Percentiles rank a stretch among this genome's conserved stretches.
These are phyloP conservation scores for Tricholoma furcatifolium DNA, from an alignment of 768 basidiomycete genomes.

Conservation along the genomic window DNA sequence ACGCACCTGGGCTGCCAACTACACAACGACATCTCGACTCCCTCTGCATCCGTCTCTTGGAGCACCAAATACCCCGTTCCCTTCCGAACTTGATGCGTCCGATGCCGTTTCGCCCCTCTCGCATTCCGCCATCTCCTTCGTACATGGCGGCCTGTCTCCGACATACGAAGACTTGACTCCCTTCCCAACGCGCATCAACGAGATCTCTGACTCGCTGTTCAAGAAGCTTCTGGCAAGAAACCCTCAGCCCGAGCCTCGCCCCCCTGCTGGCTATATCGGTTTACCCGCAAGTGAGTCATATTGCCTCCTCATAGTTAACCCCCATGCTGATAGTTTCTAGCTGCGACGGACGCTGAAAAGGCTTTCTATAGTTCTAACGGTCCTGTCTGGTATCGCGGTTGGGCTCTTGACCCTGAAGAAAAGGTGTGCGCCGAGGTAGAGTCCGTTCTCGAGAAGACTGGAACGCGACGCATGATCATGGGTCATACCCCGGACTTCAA, in stretches of 20 bases:
- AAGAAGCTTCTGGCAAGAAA: constrained; percentile 61
- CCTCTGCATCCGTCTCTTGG: constrained; percentile 75
- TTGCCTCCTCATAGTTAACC: neutral
- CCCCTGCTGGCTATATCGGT: constrained; percentile 72
- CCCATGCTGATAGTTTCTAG: constrained; percentile 25
- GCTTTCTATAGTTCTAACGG: constrained; percentile 76
- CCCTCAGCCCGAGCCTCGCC: constrained; percentile 72
- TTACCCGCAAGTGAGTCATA: constrained; percentile 50
- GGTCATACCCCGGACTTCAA: constrained; percentile 94
- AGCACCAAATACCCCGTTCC: constrained; percentile 62
- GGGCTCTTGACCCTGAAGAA: constrained; percentile 75
- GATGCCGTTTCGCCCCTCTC: constrained; percentile 51
- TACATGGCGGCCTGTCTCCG: constrained; percentile 88
- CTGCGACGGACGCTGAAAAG: constrained; percentile 63
- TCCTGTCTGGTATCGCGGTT: constrained; percentile 93
- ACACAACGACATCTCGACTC: constrained; percentile 76
- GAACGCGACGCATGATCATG: constrained; percentile 89
- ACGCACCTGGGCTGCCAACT: constrained; percentile 81
- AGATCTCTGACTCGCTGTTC: constrained; percentile 67
- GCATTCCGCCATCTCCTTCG: constrained; percentile 84
- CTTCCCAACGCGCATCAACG: constrained; percentile 84
- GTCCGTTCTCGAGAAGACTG: constrained; percentile 66
- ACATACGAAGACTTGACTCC: constrained; percentile 73
- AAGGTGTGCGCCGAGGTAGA: constrained; percentile 72
- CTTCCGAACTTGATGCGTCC: constrained; percentile 33